phyloP scores from a whole-genome alignment of 495 filamentous ascomycete genomes.

The Neurospora sublineolata region DNA sequence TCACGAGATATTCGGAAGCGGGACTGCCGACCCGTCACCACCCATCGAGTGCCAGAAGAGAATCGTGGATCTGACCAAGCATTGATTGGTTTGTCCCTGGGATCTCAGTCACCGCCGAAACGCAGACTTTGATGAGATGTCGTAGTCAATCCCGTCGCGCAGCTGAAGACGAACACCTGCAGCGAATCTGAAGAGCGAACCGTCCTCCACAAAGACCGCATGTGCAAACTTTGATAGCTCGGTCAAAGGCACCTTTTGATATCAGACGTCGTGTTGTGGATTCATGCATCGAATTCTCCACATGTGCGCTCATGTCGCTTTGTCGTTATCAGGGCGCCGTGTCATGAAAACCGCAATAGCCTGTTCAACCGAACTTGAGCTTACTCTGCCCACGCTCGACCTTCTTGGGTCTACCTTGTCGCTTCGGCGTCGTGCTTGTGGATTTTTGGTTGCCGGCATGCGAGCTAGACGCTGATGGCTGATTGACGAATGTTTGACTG shows the following conservation, averaged over 20 bases:
- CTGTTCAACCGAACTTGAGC: constrained; percentile 53
- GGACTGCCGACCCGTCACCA: not conserved
- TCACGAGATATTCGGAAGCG: not conserved
- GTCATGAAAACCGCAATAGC: constrained; percentile 3
- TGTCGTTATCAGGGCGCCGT: not conserved
- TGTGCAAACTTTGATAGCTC: not conserved
- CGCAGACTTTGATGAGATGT: not conserved
- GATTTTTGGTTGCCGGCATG: constrained; percentile 17
- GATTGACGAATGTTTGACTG: constrained; percentile 30
- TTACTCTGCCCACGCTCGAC: constrained; percentile 68
- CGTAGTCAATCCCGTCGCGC: not conserved
- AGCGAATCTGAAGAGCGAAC: not conserved
- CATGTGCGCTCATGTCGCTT: not conserved
- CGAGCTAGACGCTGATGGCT: constrained; percentile 16
- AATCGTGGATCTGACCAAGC: not conserved
- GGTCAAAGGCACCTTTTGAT: not conserved
- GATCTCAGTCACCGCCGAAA: not conserved
- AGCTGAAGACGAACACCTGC: not conserved
- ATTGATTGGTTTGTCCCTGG: not conserved
- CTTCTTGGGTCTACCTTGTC: constrained; percentile 32
- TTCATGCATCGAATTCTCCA: not conserved
- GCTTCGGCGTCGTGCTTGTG: constrained; percentile 21
- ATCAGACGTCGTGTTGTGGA: not conserved
- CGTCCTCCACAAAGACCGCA: not conserved
- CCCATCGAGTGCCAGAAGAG: not conserved